Percentiles rank a stretch among this genome's conserved stretches.
Evolutionary conservation across 805 yeast species (phyloP).

Genomic region (Komagataella mondaviorum): DNA sequence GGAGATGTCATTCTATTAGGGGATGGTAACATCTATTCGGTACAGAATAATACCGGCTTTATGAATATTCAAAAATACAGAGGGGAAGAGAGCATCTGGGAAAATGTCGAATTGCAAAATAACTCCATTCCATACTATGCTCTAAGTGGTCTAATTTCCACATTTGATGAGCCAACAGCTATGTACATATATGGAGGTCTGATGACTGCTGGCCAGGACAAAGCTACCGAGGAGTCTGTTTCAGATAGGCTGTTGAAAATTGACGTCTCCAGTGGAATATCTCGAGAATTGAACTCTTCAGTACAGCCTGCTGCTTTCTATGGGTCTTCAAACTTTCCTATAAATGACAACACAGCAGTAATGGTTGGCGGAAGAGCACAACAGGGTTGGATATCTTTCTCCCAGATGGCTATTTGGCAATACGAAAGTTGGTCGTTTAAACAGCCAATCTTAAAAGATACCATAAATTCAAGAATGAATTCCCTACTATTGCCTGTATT

Average conservation of each 20-base stretch:
- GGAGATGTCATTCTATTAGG: constrained; percentile 11
- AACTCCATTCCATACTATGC: constrained; percentile 9
- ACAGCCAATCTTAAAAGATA: constrained; percentile 16
- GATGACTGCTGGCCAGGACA: background rate
- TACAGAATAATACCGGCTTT: background rate
- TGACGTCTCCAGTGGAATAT: constrained; percentile 18
- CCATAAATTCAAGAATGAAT: constrained; percentile 37
- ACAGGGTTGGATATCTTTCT: constrained; percentile 59
- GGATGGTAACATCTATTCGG: constrained; percentile 9
- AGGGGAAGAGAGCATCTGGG: constrained; percentile 11
- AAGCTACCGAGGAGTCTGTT: constrained; percentile 9
- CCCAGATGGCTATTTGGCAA: constrained; percentile 65
- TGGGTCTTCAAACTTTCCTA: constrained; percentile 31
- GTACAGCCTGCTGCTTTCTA: constrained; percentile 44
- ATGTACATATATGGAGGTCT: constrained; percentile 45
- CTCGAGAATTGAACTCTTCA: constrained; percentile 29
- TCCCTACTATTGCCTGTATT: constrained; percentile 46
- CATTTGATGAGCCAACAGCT: constrained; percentile 20
- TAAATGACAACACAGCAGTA: constrained; percentile 31
- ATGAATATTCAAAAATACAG: constrained; percentile 6
- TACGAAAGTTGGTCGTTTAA: constrained; percentile 56
- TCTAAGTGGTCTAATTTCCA: constrained; percentile 27
- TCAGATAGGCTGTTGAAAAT: constrained; percentile 30
- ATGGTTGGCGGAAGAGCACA: constrained; percentile 55
- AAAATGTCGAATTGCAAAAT: constrained; percentile 5